These are phyloP conservation scores for Stagonosporopsis rhizophila DNA, from an alignment of 2,329 filamentous ascomycete genomes.

Conservation along the genomic window DNA sequence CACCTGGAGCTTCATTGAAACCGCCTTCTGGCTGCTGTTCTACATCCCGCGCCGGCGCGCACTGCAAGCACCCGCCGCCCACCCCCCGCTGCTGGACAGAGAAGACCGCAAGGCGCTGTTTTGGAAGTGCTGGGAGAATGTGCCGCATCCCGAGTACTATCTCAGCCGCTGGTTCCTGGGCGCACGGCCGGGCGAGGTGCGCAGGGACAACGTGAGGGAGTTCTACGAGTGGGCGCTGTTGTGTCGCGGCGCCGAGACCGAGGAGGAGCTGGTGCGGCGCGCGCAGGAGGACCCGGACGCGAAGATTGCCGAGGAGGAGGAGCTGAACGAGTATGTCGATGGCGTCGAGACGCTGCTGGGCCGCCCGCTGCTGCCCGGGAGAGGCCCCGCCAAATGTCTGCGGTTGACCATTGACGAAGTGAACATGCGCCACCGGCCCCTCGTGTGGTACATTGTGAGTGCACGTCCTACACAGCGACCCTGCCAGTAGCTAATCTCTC, in stretches of 20 bases:
- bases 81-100: constrained; percentile 56
- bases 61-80: constrained; percentile 60
- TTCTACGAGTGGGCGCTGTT: constrained; percentile 74
- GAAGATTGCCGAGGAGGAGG: constrained; percentile 52
- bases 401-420: constrained; percentile 72
- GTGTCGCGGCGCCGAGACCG: constrained; percentile 56
- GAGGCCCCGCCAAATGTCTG: constrained; percentile 63
- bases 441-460: constrained; percentile 69
- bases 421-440: constrained; percentile 65
- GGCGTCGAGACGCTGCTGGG: constrained; percentile 63
- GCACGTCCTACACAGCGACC: too few relatives aligned
- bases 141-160: constrained; percentile 64
- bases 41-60: constrained; percentile 61
- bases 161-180: constrained; percentile 72
- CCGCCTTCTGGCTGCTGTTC: constrained; percentile 61
- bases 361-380: constrained; percentile 60
- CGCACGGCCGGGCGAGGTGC: constrained; percentile 63
- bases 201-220: constrained; percentile 71
- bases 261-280: constrained; percentile 23
- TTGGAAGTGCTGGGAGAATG: constrained; percentile 61
- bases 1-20: constrained; percentile 58
- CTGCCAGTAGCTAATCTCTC: not conserved
- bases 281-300: constrained; percentile 26
- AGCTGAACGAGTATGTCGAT: constrained; percentile 63
- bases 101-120: constrained; percentile 64